A percentile compares a stretch with the other conserved stretches of the same genome.
Conservation (phyloP, 2,329 filamentous ascomycete genomes). For the Cytospora chrysosperma region DNA sequence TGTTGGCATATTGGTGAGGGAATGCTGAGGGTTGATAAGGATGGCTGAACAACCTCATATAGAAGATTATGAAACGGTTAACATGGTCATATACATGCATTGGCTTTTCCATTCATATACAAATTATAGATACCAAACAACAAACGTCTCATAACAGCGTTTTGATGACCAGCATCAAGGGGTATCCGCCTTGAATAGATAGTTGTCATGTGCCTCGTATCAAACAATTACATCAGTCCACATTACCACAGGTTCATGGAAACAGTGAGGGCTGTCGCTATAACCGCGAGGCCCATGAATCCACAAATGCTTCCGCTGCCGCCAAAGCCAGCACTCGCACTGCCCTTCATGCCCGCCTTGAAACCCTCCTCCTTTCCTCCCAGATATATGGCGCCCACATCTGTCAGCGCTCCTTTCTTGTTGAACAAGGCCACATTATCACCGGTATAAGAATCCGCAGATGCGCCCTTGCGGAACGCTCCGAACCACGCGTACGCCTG, state of each 20-base stretch:
- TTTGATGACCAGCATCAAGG: not conserved
- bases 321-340: not conserved
- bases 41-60: too few relatives aligned
- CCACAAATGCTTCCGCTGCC: not conserved
- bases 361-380: slow-evolving; percentile 41
- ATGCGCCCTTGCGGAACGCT: slow-evolving; percentile 38
- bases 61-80: too few relatives aligned
- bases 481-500: slow-evolving; percentile 44
- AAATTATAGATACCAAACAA: not conserved
- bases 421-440: slow-evolving; percentile 39
- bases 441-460: slow-evolving; percentile 40
- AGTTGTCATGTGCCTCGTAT: not conserved
- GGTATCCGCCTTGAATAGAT: not conserved
- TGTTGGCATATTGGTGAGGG: too few relatives aligned
- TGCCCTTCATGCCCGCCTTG: slow-evolving; percentile 32
- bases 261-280: not conserved
- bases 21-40: too few relatives aligned
- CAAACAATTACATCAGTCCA: not conserved
- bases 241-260: slow-evolving; percentile 2
- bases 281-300: not conserved
- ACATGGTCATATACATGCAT: too few relatives aligned
- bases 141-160: not conserved
- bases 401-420: slow-evolving; percentile 37
- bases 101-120: too few relatives aligned
- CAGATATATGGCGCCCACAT: slow-evolving; percentile 40